Evolutionary conservation across 2,329 filamentous ascomycete genomes (phyloP), one percentile per base, ranked within the genome.

Genomic region (Aspergillus amoenus): DNA sequence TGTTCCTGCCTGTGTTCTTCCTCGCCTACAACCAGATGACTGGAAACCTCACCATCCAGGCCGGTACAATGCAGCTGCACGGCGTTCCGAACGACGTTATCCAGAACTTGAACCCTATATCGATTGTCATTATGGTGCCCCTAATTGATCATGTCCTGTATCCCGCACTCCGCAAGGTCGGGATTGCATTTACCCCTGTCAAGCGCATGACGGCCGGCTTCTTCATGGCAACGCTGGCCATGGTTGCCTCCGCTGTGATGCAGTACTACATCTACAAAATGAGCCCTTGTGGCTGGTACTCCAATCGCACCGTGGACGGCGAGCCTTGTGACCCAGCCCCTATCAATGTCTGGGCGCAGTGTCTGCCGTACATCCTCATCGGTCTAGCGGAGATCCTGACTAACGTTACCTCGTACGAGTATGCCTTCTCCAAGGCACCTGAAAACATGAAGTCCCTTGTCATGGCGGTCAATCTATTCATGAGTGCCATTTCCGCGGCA

Each of bases 361-460:
- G 79, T 12, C 67, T 79, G 1, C 73, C 76, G 5, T 81, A 81
- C 66, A 73, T 83, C 8, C 72, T 86, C 2, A 78, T 83, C 56
- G 83, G 79, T 59, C 78, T 84, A 59, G 82, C 81, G 2, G 83
- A 85, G 67, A 84, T 84, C 66, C 80, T 84, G 61, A 79, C 81
- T 2, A 82, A 78, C 11, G 79, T 86, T 57, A 85, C 83, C 3
- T 86, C 85, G 1, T 84, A 89, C 62, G 89, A 91, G 70, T 91
- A 90, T 62, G 89, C 89, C 34, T 92, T 86, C 77, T 87, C 86
- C 70, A 90, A 91, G 74, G 88, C 88, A 0, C 89, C 89, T 24
- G 84, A 83, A 67, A 91, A 91, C 78, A 93, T 93, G 89, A 87
- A 88, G 63, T 89, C 86, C 1, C 80, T 92, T n/a, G 88, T 93